Evolutionary conservation across 148 eudicot species (phyloP).

Genomic region (Fallopia convolvulus): DNA sequence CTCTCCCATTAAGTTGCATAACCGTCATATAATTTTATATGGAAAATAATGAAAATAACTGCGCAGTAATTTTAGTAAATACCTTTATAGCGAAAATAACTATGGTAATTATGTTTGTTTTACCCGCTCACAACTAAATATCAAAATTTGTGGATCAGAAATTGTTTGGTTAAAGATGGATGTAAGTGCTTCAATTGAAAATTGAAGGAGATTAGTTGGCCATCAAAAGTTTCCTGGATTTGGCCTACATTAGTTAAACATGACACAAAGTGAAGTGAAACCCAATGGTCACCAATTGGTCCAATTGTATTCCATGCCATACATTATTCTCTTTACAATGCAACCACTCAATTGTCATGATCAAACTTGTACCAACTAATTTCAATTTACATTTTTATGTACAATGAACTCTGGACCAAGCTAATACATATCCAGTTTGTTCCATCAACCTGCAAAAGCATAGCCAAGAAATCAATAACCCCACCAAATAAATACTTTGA

Average conservation of each 20-base stretch:
- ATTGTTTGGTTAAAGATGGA: slow-evolving; percentile 1
- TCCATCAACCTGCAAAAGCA: neutral
- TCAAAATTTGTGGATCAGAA: neutral
- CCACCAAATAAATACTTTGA: too few relatives aligned
- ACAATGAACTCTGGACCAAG: neutral
- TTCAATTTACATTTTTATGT: neutral
- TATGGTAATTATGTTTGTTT: too few relatives aligned
- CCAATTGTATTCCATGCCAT: neutral
- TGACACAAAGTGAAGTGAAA: neutral
- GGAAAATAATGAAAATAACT: too few relatives aligned
- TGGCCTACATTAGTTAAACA: neutral
- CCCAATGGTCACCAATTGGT: neutral
- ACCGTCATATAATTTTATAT: too few relatives aligned
- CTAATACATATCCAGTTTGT: neutral
- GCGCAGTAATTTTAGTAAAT: too few relatives aligned
- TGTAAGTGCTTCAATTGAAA: neutral
- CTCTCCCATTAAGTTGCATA: too few relatives aligned
- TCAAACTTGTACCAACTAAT: neutral
- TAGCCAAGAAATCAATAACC: neutral
- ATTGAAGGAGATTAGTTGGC: neutral
- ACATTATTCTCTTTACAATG: neutral
- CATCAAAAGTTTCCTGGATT: neutral
- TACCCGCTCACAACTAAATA: too few relatives aligned
- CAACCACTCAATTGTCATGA: neutral
- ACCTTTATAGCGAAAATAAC: too few relatives aligned